Evolutionary conservation across 352 stramenopile species (phyloP).

Genomic region (Thalassiosira exigua): DNA sequence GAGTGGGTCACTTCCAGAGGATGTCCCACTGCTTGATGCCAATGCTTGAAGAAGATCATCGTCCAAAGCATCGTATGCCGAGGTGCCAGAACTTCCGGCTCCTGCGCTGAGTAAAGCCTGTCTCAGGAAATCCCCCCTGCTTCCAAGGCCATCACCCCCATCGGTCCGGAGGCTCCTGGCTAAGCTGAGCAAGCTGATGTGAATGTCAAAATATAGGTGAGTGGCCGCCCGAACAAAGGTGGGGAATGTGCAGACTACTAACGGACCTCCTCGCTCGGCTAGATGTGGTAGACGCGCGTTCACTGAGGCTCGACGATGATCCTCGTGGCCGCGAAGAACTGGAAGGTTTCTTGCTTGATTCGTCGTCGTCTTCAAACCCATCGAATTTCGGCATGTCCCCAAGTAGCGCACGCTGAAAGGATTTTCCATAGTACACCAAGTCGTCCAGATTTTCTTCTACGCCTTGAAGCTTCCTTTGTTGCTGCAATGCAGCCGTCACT

Average conservation of each 20-base stretch:
- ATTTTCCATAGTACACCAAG: slow-evolving; percentile 55
- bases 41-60: slow-evolving; percentile 68
- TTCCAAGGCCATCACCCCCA: slow-evolving; percentile 47
- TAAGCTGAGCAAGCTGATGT: slow-evolving; percentile 49
- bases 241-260: too few relatives aligned
- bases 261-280: slow-evolving; percentile 52
- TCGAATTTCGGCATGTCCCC: slow-evolving; percentile 57
- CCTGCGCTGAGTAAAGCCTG: slow-evolving; percentile 56
- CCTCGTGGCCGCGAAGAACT: slow-evolving; percentile 19
- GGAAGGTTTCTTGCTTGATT: slow-evolving; percentile 38
- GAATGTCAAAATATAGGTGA: too few relatives aligned
- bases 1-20: slow-evolving; percentile 56
- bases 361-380: slow-evolving; percentile 52
- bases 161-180: slow-evolving; percentile 50
- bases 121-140: slow-evolving; percentile 56
- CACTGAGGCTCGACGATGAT: slow-evolving; percentile 22
- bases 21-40: slow-evolving; percentile 32
- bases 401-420: slow-evolving; percentile 63
- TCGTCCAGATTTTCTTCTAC: slow-evolving; percentile 61
- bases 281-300: slow-evolving; percentile 37
- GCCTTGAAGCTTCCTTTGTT: slow-evolving; percentile 39
- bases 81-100: slow-evolving; percentile 36
- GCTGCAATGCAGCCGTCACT: slow-evolving; percentile 32
- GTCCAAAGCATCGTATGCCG: slow-evolving; percentile 60
- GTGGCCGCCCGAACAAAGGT: too few relatives aligned